A percentile compares a stretch with the other conserved stretches of the same genome.
phyloP scores from a whole-genome alignment of 495 filamentous ascomycete species.

The Penicillium herquei region DNA sequence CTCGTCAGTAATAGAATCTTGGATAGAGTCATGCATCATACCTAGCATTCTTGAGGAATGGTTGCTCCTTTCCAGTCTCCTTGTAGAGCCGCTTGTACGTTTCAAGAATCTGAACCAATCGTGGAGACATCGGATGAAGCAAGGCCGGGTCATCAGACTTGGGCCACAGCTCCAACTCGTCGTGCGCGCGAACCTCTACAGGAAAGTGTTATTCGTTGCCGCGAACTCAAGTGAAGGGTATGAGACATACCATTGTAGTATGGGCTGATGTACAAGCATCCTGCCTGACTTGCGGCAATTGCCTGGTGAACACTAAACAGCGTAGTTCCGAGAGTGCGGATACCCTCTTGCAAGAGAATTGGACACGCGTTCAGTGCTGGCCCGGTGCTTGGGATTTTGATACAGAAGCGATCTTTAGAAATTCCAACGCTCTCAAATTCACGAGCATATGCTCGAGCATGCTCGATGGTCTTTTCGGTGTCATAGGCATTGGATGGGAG shows the following conservation, averaged over 20 bases:
- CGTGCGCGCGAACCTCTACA: constrained; percentile 25
- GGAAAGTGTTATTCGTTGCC: background rate
- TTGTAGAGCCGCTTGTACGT: constrained; percentile 35
- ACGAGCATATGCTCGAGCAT: constrained; percentile 37
- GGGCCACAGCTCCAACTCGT: constrained; percentile 28
- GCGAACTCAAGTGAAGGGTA: background rate
- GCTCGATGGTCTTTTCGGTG: constrained; percentile 28
- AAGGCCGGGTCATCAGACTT: constrained; percentile 33
- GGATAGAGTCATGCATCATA: constrained; percentile 10
- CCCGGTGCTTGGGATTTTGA: constrained; percentile 60
- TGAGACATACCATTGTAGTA: constrained; percentile 40
- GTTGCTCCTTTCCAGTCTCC: constrained; percentile 42
- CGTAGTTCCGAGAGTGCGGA: constrained; percentile 55
- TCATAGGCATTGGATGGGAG: constrained; percentile 38
- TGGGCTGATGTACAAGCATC: constrained; percentile 56
- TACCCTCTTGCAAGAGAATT: constrained; percentile 44
- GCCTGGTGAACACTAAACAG: constrained; percentile 58
- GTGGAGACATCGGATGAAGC: constrained; percentile 37
- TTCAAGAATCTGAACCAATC: constrained; percentile 38
- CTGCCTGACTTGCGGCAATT: constrained; percentile 48
- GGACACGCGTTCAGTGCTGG: constrained; percentile 56
- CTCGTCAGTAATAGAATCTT: constrained; percentile 2
- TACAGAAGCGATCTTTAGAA: constrained; percentile 48
- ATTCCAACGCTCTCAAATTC: constrained; percentile 40
- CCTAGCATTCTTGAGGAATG: constrained; percentile 40